Conservation (phyloP, 2,329 filamentous ascomycete species). For the Monosporascus sp. region DNA sequence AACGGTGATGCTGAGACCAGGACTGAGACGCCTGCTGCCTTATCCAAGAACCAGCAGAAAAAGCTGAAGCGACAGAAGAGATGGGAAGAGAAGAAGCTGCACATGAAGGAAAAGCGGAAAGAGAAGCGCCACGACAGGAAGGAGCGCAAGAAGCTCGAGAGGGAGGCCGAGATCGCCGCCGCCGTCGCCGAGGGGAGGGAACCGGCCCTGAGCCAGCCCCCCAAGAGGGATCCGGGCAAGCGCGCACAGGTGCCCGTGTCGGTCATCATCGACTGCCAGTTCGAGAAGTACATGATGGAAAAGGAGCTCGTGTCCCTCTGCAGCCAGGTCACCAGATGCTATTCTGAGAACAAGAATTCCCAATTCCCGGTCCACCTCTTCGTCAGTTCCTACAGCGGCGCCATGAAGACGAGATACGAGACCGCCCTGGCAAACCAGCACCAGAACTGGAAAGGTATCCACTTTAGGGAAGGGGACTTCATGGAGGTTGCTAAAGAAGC, state of each 20-base stretch:
- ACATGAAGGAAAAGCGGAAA: slow-evolving; percentile 48
- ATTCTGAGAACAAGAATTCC: slow-evolving; percentile 77
- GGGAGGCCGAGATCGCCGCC: slow-evolving; percentile 44
- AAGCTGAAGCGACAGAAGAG: slow-evolving; percentile 66
- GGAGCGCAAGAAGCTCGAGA: slow-evolving; percentile 45
- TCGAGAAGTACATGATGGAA: slow-evolving; percentile 84
- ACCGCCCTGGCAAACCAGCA: slow-evolving; percentile 67
- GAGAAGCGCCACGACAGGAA: slow-evolving; percentile 48
- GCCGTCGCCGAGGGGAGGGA: slow-evolving; percentile 38
- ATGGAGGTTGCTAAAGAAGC: slow-evolving; percentile 62
- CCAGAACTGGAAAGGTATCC: slow-evolving; percentile 72
- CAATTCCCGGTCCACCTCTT: slow-evolving; percentile 66
- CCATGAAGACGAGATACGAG: slow-evolving; percentile 74
- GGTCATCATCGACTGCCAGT: slow-evolving; percentile 85
- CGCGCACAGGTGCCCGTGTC: slow-evolving; percentile 63
- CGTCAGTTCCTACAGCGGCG: slow-evolving; percentile 73
- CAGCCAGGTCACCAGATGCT: slow-evolving; percentile 79
- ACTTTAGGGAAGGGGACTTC: slow-evolving; percentile 71
- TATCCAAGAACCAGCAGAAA: slow-evolving; percentile 87
- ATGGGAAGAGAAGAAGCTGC: slow-evolving; percentile 66
- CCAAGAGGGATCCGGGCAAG: slow-evolving; percentile 28
- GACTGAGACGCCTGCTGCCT: slow-evolving; percentile 11
- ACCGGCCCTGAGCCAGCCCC: slow-evolving; percentile 29
- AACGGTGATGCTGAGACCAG: slow-evolving; percentile 57
- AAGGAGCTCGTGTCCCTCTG: slow-evolving; percentile 79